Base-by-base conservation (phyloP, 179 eudicot genomes). In the Spergularia azorica region DNA sequence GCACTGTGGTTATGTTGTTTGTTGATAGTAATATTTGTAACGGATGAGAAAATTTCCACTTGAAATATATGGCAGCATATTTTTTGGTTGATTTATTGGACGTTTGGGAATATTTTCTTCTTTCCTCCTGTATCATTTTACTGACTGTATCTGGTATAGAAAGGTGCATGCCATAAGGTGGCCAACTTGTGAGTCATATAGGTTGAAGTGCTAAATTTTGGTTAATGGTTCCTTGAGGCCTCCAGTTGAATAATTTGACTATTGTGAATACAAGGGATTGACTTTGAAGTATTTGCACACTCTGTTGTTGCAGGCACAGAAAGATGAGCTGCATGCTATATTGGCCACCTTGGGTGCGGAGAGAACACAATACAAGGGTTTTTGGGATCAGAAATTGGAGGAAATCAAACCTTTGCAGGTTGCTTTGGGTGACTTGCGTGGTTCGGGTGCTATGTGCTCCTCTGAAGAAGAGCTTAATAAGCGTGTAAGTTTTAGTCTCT, bases 381-480 rank as follows among this genome's bases (percentile, higher is more conserved):
- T 80, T 54, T 75, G 90, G 74, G 87, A 87, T 74, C 97, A 87
- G 83, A 94, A 92, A 79, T 90, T 84, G 74, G 84, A 86, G 76
- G 95, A 86, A 80, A 88, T 91, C 80, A 88, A 85, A 76, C 97
- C 98, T 80, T 79, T 90, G 81, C 89, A 89, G 79, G 86, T 82
- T 59, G 94, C 96, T 75, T 82, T 93, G 76, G 97, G 95, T 69
- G 86, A 86, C 80, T 72, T 91, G 72, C 92, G 95, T 72, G 88
- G 88, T 84, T 51, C 88, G 36, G 83, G 79, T 70, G 84, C 77
- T 54, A 60, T 93, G 57, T 93, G 93, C 72, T 90, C 95, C 2
- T 83, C 93, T 72, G 97, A 91, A 87, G 90, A 77, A 81, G 97
- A 93, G 79, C 97, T 93, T 67, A 84, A 92, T 83, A 66, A 70